Evolutionary conservation across 768 basidiomycete genomes (phyloP).

Genomic region (Boletales sp.): DNA sequence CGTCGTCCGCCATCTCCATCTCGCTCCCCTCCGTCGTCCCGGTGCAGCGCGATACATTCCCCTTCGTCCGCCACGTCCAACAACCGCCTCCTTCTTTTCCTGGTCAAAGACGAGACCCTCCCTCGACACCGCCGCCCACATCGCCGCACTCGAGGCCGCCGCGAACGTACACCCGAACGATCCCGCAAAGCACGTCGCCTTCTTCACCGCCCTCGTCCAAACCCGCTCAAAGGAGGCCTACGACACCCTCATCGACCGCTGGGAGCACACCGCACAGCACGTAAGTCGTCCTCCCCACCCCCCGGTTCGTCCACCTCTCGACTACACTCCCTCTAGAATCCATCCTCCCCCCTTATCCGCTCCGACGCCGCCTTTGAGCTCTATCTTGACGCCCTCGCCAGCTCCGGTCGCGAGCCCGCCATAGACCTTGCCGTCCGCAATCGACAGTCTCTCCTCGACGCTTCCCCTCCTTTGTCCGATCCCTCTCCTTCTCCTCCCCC

Average conservation of each 20-base stretch:
- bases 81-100: constrained; percentile 27
- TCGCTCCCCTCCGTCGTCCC: too few relatives aligned
- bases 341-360: constrained; percentile 62
- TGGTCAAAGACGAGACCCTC: constrained; percentile 29
- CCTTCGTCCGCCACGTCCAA: background rate
- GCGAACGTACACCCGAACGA: constrained; percentile 73
- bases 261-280: constrained; percentile 83
- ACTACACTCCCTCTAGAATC: constrained; percentile 43
- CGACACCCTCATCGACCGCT: constrained; percentile 70
- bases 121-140: constrained; percentile 62
- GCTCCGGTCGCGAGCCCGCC: constrained; percentile 51
- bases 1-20: too few relatives aligned
- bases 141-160: constrained; percentile 72
- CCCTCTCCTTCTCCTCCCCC: constrained; percentile 9
- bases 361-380: constrained; percentile 71
- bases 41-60: background rate
- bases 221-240: constrained; percentile 66
- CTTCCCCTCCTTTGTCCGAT: constrained; percentile 4
- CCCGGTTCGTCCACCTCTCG: constrained; percentile 2
- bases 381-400: constrained; percentile 69
- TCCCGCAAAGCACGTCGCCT: constrained; percentile 61
- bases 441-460: constrained; percentile 59
- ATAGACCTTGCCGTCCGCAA: constrained; percentile 64
- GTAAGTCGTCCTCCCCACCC: constrained; percentile 42
- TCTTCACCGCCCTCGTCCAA: constrained; percentile 63